A percentile compares a stretch with the other conserved stretches of the same genome.
These are phyloP conservation scores for Spatholobus suberectus DNA, from an alignment of 306 rosid species.

Conservation along the genomic window DNA sequence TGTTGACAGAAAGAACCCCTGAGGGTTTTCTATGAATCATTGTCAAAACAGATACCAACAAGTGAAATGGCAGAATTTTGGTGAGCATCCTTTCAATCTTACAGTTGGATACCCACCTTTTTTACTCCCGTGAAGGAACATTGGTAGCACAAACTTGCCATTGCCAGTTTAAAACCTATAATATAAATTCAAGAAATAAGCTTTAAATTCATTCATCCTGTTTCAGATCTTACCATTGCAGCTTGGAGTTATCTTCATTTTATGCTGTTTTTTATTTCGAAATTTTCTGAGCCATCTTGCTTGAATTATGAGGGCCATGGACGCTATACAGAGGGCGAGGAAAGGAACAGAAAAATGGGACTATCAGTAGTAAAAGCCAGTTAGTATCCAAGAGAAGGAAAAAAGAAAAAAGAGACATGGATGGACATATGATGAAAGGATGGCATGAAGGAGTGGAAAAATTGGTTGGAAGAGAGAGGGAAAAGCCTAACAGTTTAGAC, in stretches of 20 bases:
- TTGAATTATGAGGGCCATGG: not conserved
- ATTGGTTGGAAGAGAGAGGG: not conserved
- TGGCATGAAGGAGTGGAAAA: not conserved
- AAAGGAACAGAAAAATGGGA: not conserved
- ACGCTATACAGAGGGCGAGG: not conserved
- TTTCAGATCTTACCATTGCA: not conserved
- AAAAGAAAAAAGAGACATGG: not conserved
- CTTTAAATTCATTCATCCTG: not conserved
- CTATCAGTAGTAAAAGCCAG: not conserved
- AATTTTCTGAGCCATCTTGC: not conserved
- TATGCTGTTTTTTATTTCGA: not conserved
- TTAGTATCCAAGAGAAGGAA: not conserved
- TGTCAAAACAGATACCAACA: slow-evolving; percentile 85
- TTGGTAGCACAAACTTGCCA: not conserved
- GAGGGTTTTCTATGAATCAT: slow-evolving; percentile 85
- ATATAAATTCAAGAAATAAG: not conserved
- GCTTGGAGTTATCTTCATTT: not conserved
- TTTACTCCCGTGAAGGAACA: not conserved
- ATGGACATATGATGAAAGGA: not conserved
- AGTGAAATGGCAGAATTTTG: slow-evolving; percentile 97
- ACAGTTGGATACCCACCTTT: not conserved
- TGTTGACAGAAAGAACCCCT: slow-evolving; percentile 89
- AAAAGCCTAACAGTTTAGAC: not conserved
- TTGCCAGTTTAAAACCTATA: not conserved
- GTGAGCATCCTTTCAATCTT: slow-evolving; percentile 47